phyloP scores from a whole-genome alignment of 1,284 basidiomycete genomes.

The Boletus smithii region DNA sequence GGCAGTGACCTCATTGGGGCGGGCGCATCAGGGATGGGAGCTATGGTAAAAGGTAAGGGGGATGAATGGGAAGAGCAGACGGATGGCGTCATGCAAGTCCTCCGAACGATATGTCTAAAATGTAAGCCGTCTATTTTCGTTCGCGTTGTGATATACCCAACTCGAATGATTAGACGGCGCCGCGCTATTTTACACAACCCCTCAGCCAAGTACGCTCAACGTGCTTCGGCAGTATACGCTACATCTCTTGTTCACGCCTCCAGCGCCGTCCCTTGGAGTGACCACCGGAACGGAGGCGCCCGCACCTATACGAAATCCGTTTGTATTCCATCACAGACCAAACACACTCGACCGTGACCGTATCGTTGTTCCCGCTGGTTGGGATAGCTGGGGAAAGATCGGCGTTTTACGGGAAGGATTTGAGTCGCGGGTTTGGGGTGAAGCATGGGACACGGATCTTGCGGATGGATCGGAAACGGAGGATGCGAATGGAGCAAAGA shows the following conservation, averaged over 20 bases:
- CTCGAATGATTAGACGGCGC: conserved; percentile 70
- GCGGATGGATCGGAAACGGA: conserved; percentile 38
- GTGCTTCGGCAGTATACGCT: conserved; percentile 84
- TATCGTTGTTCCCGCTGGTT: conserved; percentile 90
- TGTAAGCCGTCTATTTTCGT: conserved; percentile 55
- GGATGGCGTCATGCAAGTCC: conserved; percentile 91
- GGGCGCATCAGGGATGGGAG: conserved; percentile 70
- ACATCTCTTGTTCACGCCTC: conserved; percentile 81
- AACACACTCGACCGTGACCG: conserved; percentile 92
- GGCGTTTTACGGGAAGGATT: conserved; percentile 88
- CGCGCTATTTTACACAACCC: conserved; percentile 87
- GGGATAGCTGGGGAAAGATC: conserved; percentile 99
- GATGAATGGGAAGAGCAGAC: conserved; percentile 94
- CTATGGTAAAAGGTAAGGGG: conserved; percentile 82
- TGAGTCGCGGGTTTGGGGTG: conserved; percentile 76
- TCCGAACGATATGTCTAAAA: conserved; percentile 88
- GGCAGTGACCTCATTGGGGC: conserved; percentile 65
- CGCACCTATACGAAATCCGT: conserved; percentile 66
- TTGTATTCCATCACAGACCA: conserved; percentile 83
- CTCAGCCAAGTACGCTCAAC: conserved; percentile 74
- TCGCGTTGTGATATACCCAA: not conserved
- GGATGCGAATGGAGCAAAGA: conserved; percentile 51
- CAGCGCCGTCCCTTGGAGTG: conserved; percentile 57
- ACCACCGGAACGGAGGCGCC: conserved; percentile 44
- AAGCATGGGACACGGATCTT: conserved; percentile 78